Percentiles rank a stretch among this genome's conserved stretches.
Conservation (phyloP, 345 rosid species). For the Populus pruinosa region DNA sequence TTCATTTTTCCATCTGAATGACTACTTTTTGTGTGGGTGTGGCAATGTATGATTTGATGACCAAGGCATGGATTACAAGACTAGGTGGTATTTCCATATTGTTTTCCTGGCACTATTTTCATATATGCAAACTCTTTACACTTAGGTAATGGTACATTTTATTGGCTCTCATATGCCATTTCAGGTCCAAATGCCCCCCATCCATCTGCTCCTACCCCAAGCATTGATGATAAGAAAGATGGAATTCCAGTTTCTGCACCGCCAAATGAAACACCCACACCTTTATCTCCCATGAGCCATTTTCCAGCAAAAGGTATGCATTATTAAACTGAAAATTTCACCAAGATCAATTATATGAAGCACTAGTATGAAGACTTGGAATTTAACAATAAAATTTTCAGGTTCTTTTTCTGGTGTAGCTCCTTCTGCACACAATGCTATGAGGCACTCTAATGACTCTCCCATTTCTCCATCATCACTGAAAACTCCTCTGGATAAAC, state of each 20-base stretch:
- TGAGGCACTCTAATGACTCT: constrained; percentile 16
- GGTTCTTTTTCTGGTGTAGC: constrained; percentile 36
- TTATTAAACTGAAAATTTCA: not conserved
- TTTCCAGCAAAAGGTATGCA: constrained; percentile 45
- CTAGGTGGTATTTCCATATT: not conserved
- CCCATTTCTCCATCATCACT: constrained; percentile 34
- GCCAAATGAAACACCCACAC: constrained; percentile 33
- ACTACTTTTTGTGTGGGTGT: not conserved
- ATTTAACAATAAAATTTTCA: constrained; percentile 4
- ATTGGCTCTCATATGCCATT: constrained; percentile 12
- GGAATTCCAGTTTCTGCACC: constrained; percentile 62
- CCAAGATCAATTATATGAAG: not conserved
- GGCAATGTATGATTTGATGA: not conserved
- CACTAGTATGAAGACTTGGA: not conserved
- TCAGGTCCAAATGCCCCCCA: constrained; percentile 49
- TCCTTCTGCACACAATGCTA: constrained; percentile 31
- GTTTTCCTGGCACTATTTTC: not conserved
- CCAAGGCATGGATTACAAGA: not conserved
- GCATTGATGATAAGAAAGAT: constrained; percentile 29
- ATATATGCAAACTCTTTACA: not conserved
- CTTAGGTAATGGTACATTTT: not conserved
- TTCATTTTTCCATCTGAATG: not conserved
- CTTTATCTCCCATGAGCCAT: constrained; percentile 34
- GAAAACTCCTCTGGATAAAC: constrained; percentile 22
- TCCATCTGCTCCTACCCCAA: constrained; percentile 42